Base-by-base conservation (phyloP, 1,139 yeast species). In the Wickerhamiella pararugosa region DNA sequence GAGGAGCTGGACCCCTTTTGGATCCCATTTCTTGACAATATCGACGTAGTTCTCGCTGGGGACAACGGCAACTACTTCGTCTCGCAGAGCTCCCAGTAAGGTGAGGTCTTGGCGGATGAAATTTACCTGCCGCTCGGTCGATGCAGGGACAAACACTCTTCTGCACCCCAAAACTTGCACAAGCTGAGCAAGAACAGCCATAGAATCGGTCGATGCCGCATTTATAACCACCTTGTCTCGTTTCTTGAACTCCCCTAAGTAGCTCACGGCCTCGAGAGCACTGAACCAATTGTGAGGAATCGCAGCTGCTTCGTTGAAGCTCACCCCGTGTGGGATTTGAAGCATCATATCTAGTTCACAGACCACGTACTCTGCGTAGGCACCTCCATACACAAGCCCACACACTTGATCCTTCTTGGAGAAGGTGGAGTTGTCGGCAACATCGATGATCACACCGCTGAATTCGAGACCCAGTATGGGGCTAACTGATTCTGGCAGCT, bases 251-350 rank as follows among this genome's bases (percentile, higher is more conserved):
- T 47, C 45, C 7, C 56, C 61, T n/a, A 58, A 60, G 7, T 48
- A 37, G 25, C 47, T 51, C 4, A 62, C 53, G 1, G 58, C 56
- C 47, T 60, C 65, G 5, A 54, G 43, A 1, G 66, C 67, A 1
- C 64, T 57, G 39, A 60, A 51, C 67, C 67, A 63, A 21, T 51
- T 59, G 39, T 59, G 63, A 4, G 64, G 64, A 5, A 62, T 44
- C 2, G 59, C 53, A 2, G 65, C 63, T 1, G 62, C 63, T n/a
- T 47, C 50, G 4, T 46, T 46, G 39, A 50, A 46, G 9, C 53
- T 37, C 39, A 61, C 25, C 3, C 45, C 49, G 1, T 41, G 45
- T 3, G 64, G 62, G 21, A 53, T 43, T 9, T 50, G 49, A 25
- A 54, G 43, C 35, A 62, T 45, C n/a, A 56, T 53, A 25, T 43